A percentile compares a stretch with the other conserved stretches of the same genome.
Evolutionary conservation across 345 rosid species (phyloP).

Genomic region (Rhizophora mangle): DNA sequence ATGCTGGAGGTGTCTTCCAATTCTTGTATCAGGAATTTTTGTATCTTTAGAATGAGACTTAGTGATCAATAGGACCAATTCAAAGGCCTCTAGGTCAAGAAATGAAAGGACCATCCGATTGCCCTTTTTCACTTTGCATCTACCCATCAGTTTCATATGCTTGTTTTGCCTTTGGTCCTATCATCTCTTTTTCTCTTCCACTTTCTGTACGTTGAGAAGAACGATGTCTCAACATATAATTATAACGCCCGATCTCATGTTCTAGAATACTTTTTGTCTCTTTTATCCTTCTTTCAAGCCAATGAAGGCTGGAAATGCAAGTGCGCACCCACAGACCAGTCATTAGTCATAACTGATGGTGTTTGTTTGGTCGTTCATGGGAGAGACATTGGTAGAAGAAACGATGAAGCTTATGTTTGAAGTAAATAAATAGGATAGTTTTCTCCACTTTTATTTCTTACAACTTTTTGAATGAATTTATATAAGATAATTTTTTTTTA

Average conservation of each 20-base stretch:
- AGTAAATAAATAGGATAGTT: too few relatives aligned
- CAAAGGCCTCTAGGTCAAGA: neutral
- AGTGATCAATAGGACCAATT: neutral
- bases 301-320: neutral
- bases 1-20: neutral
- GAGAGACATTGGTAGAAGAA: neutral
- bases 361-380: neutral
- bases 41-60: neutral
- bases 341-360: neutral
- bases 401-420: neutral
- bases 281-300: neutral
- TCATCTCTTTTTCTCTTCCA: neutral
- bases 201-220: neutral
- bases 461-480: too few relatives aligned
- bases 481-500: too few relatives aligned
- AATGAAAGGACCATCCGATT: conserved; percentile 5
- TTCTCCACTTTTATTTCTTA: too few relatives aligned
- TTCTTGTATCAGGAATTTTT: neutral
- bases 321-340: neutral
- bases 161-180: neutral
- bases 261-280: neutral
- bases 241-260: neutral
- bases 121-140: neutral
- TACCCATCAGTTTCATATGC: neutral
- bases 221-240: neutral